Evolutionary conservation across 495 filamentous ascomycete species (phyloP).

Genomic region (Penicillium coprophilum): DNA sequence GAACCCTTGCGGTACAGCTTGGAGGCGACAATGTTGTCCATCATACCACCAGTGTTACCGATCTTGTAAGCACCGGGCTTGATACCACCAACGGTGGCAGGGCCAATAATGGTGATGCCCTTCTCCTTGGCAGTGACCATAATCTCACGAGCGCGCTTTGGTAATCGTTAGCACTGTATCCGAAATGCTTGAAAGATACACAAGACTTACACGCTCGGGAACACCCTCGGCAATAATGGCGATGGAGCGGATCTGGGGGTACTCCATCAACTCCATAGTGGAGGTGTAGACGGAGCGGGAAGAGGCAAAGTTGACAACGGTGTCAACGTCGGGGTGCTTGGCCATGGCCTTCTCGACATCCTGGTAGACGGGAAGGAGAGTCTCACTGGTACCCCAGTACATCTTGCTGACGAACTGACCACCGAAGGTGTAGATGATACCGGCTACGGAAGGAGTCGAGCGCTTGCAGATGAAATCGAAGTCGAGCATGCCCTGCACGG

Average conservation of each 20-base stretch:
- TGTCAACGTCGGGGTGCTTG: slow-evolving; percentile 97
- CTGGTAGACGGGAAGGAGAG: slow-evolving; percentile 97
- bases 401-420: slow-evolving; percentile 99
- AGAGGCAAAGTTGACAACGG: slow-evolving; percentile 98
- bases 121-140: slow-evolving; percentile 93
- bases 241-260: slow-evolving; percentile 94
- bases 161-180: slow-evolving; percentile 20
- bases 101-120: slow-evolving; percentile 98
- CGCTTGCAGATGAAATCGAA: slow-evolving; percentile 99
- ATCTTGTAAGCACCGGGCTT: slow-evolving; percentile 99
- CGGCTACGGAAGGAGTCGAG: slow-evolving; percentile 90
- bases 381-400: slow-evolving; percentile 99
- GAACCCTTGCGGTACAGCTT: slow-evolving; percentile 99
- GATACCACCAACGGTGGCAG: slow-evolving; percentile 97
- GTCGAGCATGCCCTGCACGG: slow-evolving; percentile 99
- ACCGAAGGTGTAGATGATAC: slow-evolving; percentile 99
- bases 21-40: slow-evolving; percentile 99
- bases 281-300: slow-evolving; percentile 97
- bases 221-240: slow-evolving; percentile 99
- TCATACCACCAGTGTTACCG: slow-evolving; percentile 99
- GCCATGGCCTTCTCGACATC: slow-evolving; percentile 87
- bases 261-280: slow-evolving; percentile 97
- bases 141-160: slow-evolving; percentile 92
- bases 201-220: slow-evolving; percentile 78
- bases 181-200: slow-evolving; percentile 3